Evolutionary conservation across 2,329 filamentous ascomycete genomes (phyloP), one percentile per base, ranked within the genome.

Genomic region (Pyrenophora graminea): DNA sequence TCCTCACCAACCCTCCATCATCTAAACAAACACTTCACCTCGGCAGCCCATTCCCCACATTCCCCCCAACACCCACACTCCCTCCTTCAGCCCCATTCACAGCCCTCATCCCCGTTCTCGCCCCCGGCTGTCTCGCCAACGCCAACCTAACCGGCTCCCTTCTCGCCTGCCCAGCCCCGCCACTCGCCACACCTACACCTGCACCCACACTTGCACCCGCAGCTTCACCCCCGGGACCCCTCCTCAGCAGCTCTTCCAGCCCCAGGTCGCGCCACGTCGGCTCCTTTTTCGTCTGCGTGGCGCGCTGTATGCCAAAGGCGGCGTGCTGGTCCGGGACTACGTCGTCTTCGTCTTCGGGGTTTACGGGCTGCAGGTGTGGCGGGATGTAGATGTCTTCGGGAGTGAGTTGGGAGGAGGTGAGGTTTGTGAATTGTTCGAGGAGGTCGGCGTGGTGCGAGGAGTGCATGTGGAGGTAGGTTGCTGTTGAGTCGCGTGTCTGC

Each of bases 321-420:
- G 90, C 90, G 69, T 94, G 90, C 75, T 94, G 90, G 72, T 94
- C 89, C 0, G 90, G 90, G 4, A 94, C 90, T 3, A 94, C 88
- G 67, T 94, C 90, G 68, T 94, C 90, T 74, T 94, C 89, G 70
- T 94, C 90, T 73, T 94, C 90, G 0, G 90, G 90, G 70, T 94
- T 93, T 67, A 91, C 81, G 34, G 90, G 90, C 70, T 91, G 89
- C 69, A 91, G 85, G 56, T 90, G 84, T 6, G 85, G 85, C 30
- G 88, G 85, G n/a, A 95, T 88, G 72, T 89, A 89, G 69, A 94
- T 89, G 49, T 92, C 88, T 75, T 94, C 90, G 55, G 75, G 71
- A 5, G 63, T 46, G 19, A 73, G 66, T 15, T 66, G 59, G 1
- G 62, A 70, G 3, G 54, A 64, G 8, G 62, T 66, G 6, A 65